phyloP scores from a whole-genome alignment of 2,329 filamentous ascomycete species.

The Gremmenia infestans region DNA sequence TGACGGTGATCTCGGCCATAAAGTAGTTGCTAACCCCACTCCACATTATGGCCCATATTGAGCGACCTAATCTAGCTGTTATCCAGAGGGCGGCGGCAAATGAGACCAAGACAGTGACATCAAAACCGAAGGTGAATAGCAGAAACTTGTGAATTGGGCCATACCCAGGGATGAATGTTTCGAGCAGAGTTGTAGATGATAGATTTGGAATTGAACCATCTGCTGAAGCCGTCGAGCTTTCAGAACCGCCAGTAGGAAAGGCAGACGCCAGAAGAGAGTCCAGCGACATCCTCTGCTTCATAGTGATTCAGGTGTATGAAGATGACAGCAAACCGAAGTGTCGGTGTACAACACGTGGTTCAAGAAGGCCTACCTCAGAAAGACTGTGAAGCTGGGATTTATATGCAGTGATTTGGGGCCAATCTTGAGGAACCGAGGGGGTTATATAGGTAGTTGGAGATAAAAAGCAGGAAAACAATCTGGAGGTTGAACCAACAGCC shows the following conservation, averaged over 20 bases:
- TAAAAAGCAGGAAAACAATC: background rate
- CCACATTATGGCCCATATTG: slow-evolving; percentile 34
- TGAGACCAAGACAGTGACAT: slow-evolving; percentile 29
- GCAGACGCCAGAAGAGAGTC: slow-evolving; percentile 15
- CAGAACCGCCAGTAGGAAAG: slow-evolving; percentile 10
- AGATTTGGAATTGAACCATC: slow-evolving; percentile 3
- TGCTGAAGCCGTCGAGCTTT: slow-evolving; percentile 8
- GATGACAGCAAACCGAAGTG: background rate
- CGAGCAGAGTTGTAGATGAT: slow-evolving; percentile 25
- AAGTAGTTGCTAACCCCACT: slow-evolving; percentile 41
- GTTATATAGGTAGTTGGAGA: background rate
- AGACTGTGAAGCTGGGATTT: background rate
- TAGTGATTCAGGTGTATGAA: slow-evolving; percentile 4
- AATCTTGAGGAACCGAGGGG: background rate
- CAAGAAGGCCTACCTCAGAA: background rate
- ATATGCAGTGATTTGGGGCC: background rate
- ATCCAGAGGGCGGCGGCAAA: slow-evolving; percentile 35
- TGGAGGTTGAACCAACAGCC: background rate
- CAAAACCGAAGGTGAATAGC: slow-evolving; percentile 26
- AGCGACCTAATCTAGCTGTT: slow-evolving; percentile 35
- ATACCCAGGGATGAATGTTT: slow-evolving; percentile 32
- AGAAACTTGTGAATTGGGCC: slow-evolving; percentile 28
- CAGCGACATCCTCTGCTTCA: slow-evolving; percentile 15
- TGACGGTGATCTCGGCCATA: slow-evolving; percentile 48
- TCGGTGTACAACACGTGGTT: background rate